Percentiles rank a stretch among this genome's conserved stretches.
Evolutionary conservation across 805 yeast species (phyloP).

Genomic region (Pichia pseudocactophila): DNA sequence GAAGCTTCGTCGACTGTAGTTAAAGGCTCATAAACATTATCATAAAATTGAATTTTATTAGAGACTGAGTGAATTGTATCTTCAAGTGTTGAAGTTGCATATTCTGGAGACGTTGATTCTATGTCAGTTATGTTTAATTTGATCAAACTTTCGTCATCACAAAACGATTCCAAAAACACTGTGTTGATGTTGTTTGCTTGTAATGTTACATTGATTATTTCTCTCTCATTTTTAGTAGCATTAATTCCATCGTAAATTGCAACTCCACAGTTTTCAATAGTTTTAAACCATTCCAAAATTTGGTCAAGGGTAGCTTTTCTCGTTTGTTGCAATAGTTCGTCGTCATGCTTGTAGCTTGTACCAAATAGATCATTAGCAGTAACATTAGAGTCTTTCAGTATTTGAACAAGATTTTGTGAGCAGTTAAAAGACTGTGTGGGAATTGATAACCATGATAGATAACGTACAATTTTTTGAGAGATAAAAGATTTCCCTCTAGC

Average conservation of each 20-base stretch:
- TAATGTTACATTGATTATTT: constrained; percentile 45
- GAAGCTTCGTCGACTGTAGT: constrained; percentile 48
- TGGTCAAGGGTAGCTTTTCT: constrained; percentile 64
- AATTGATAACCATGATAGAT: constrained; percentile 86
- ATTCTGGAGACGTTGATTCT: constrained; percentile 63
- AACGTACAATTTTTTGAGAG: constrained; percentile 88
- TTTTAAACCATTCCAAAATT: constrained; percentile 79
- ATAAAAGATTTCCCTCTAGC: constrained; percentile 93
- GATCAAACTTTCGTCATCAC: constrained; percentile 73
- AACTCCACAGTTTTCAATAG: constrained; percentile 67
- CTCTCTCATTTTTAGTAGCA: constrained; percentile 66
- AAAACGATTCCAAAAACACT: constrained; percentile 85
- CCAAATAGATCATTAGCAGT: constrained; percentile 62
- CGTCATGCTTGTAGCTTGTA: constrained; percentile 36
- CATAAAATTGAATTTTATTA: constrained; percentile 65
- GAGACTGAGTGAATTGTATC: constrained; percentile 65
- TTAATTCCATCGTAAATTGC: constrained; percentile 94
- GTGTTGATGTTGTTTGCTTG: constrained; percentile 70
- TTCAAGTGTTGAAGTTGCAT: constrained; percentile 64
- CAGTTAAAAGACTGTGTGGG: constrained; percentile 83
- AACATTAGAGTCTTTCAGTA: constrained; percentile 46
- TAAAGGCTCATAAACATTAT: constrained; percentile 69
- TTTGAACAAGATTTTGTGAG: constrained; percentile 70
- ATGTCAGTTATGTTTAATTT: constrained; percentile 65
- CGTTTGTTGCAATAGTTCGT: constrained; percentile 57